Evolutionary conservation across 1,284 basidiomycete genomes (phyloP).

Genomic region (Sparassis latifolia): DNA sequence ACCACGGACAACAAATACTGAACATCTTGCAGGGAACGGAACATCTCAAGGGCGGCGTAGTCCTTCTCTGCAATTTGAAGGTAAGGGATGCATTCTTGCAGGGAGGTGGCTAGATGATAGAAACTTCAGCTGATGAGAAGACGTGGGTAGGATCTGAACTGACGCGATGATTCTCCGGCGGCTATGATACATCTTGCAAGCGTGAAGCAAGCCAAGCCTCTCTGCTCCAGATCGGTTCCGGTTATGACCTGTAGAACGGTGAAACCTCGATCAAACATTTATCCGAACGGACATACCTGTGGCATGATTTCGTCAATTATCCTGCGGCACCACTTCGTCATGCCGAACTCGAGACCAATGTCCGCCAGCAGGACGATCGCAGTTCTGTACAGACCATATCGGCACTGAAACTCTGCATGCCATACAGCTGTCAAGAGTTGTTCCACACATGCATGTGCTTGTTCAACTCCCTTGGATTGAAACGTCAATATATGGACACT

Average conservation of each 20-base stretch:
- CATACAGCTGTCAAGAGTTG: slow-evolving; percentile 65
- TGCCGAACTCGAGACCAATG: slow-evolving; percentile 65
- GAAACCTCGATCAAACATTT: neutral
- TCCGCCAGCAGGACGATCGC: slow-evolving; percentile 69
- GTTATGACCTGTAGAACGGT: slow-evolving; percentile 49
- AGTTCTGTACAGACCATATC: slow-evolving; percentile 58
- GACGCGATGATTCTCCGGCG: slow-evolving; percentile 19
- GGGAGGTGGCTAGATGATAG: slow-evolving; percentile 30
- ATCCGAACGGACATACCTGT: slow-evolving; percentile 40
- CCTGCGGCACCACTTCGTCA: slow-evolving; percentile 56
- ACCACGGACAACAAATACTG: slow-evolving; percentile 64
- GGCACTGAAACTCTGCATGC: slow-evolving; percentile 73
- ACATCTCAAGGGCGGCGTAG: slow-evolving; percentile 52
- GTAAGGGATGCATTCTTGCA: slow-evolving; percentile 52
- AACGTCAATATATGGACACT: slow-evolving; percentile 2
- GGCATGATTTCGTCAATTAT: slow-evolving; percentile 74
- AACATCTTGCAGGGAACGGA: slow-evolving; percentile 54
- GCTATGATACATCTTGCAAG: slow-evolving; percentile 68
- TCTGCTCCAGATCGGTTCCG: slow-evolving; percentile 66
- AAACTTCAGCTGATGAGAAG: neutral
- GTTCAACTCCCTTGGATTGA: slow-evolving; percentile 36
- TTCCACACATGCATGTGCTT: slow-evolving; percentile 56
- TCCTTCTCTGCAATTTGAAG: slow-evolving; percentile 60
- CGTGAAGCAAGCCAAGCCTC: slow-evolving; percentile 68
- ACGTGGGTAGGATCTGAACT: slow-evolving; percentile 1